Evolutionary conservation across 192 early-diverging fungal species (phyloP).

Genomic region (Rhizophagus sp.): DNA sequence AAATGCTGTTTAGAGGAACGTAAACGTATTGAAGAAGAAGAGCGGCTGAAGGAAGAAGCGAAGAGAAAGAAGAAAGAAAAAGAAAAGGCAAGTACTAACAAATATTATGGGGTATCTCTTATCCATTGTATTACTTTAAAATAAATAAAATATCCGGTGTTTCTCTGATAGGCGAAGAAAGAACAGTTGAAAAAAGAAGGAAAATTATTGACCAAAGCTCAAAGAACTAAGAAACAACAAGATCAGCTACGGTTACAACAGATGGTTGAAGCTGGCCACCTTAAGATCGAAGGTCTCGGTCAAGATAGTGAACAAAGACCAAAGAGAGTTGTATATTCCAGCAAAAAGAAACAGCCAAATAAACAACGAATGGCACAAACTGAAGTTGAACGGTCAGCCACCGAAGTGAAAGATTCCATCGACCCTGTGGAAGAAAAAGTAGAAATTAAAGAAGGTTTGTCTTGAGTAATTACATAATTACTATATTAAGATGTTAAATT

Average conservation of each 20-base stretch:
- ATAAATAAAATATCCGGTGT: background rate
- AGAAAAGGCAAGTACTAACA: constrained; percentile 52
- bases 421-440: constrained; percentile 34
- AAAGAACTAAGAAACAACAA: constrained; percentile 79
- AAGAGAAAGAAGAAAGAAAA: constrained; percentile 80
- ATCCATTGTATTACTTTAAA: background rate
- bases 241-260: constrained; percentile 72
- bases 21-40: constrained; percentile 64
- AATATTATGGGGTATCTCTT: background rate
- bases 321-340: constrained; percentile 74
- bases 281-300: constrained; percentile 70
- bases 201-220: constrained; percentile 90
- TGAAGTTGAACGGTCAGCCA: background rate
- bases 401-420: background rate
- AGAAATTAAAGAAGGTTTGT: background rate
- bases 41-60: constrained; percentile 74
- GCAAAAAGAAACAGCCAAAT: constrained; percentile 69
- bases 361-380: constrained; percentile 24
- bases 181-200: constrained; percentile 91
- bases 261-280: constrained; percentile 72
- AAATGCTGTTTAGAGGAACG: constrained; percentile 23
- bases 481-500: background rate
- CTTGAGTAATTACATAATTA: background rate
- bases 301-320: constrained; percentile 50
- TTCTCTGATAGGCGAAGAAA: constrained; percentile 60